A percentile compares a stretch with the other conserved stretches of the same genome.
phyloP scores from a whole-genome alignment of 2,329 filamentous ascomycete genomes.

The Nemania serpens region DNA sequence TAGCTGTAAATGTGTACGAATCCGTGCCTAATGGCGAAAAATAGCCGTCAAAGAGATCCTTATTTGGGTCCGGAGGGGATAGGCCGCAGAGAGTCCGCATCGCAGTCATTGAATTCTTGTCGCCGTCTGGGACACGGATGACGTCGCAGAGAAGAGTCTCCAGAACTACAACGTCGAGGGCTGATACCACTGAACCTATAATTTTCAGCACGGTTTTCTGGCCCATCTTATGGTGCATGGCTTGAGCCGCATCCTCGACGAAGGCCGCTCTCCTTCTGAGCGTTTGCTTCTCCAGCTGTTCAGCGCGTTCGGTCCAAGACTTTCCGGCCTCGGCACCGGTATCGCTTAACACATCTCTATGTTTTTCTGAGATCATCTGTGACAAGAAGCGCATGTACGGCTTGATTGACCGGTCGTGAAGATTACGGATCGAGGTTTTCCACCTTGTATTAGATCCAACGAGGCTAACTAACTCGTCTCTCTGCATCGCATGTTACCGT shows the following conservation, averaged over 20 bases:
- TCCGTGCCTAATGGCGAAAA: background rate
- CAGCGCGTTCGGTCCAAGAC: background rate
- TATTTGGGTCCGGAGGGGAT: background rate
- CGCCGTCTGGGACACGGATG: background rate
- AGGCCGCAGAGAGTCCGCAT: background rate
- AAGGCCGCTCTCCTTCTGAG: background rate
- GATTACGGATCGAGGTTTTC: background rate
- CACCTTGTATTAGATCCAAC: background rate
- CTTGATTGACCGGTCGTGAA: too few relatives aligned
- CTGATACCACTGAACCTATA: background rate
- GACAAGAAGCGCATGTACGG: background rate
- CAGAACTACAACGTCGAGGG: background rate
- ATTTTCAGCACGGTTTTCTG: slow-evolving; percentile 1
- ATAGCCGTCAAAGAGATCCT: background rate
- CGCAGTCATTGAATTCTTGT: background rate
- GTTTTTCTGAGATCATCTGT: background rate
- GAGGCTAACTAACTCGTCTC: background rate
- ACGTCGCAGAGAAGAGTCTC: background rate
- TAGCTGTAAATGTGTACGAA: background rate
- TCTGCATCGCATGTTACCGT: background rate
- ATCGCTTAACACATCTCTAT: background rate
- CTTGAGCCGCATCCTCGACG: background rate
- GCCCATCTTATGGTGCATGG: background rate
- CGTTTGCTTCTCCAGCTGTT: background rate
- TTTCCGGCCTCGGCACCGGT: background rate